Evolutionary conservation across 208 protist species (phyloP).

Genomic region (Porcisia deanei): DNA sequence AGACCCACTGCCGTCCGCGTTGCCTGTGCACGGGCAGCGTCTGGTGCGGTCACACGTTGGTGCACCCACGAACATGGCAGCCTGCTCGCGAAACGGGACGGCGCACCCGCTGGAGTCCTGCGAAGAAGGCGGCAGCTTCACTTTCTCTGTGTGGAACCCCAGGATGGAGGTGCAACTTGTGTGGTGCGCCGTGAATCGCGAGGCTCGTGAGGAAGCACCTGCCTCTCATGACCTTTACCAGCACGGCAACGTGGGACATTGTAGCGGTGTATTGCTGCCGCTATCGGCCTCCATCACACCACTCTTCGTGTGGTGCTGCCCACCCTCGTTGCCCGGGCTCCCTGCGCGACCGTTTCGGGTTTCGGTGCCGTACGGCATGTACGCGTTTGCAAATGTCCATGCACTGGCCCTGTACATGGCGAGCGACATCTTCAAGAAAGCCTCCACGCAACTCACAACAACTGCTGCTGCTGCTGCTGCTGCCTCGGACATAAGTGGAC

Average conservation of each 20-base stretch:
- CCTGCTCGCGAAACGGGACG: neutral
- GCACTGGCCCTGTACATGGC: slow-evolving; percentile 62
- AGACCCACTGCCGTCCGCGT: slow-evolving; percentile 3
- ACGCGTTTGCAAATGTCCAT: slow-evolving; percentile 54
- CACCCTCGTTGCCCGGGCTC: slow-evolving; percentile 71
- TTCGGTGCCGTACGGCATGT: slow-evolving; percentile 52
- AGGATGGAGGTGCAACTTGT: slow-evolving; percentile 57
- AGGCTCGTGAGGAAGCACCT: slow-evolving; percentile 33
- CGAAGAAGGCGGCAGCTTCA: slow-evolving; percentile 66
- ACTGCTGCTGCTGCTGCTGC: neutral
- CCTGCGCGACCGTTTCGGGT: slow-evolving; percentile 56
- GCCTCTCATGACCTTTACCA: slow-evolving; percentile 16
- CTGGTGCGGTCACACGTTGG: neutral
- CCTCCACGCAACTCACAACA: slow-evolving; percentile 32
- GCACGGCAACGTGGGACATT: neutral
- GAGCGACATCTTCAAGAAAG: slow-evolving; percentile 67
- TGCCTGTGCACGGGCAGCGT: neutral
- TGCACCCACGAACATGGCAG: neutral
- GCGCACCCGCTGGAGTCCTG: slow-evolving; percentile 31
- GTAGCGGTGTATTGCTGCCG: neutral
- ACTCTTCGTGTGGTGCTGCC: slow-evolving; percentile 58
- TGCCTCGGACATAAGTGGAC: too few relatives aligned
- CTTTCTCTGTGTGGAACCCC: slow-evolving; percentile 73
- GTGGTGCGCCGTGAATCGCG: slow-evolving; percentile 70
- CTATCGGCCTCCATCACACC: slow-evolving; percentile 37